Base-by-base conservation (phyloP, 257 asterid genomes). In the Scutellaria baicalensis region DNA sequence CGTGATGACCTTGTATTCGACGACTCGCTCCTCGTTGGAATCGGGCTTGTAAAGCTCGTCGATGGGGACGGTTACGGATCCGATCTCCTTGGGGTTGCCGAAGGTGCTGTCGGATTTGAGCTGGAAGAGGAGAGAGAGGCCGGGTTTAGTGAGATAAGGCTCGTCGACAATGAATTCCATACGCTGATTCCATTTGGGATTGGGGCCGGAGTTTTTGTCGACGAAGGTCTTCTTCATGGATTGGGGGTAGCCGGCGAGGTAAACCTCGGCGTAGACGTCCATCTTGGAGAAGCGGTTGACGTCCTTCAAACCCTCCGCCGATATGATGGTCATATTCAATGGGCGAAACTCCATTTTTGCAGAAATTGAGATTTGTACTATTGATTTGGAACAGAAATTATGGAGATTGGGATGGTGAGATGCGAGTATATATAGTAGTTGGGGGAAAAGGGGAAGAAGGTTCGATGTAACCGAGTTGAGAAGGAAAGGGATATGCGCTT, bases 111-210 rank as follows among this genome's bases (percentile, higher is more conserved):
- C 82, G 36, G 88, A 77, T 64, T 75, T 84, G 82, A 92, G 79
- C 44, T 76, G 81, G 42, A 92, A 70, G 50, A 82, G 76, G 50
- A 90, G 83, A 59, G 80, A 76, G n/a, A 80, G 70, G 18, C 83
- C 82, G 0, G 88, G 93, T 52, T 82, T 82, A 2, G 83, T 76
- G 33, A 89, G 84, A 33, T 88, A 84, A 0, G 82, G 75, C 78
- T 87, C 95, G 42, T 85, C 95, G 33, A 92, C 77, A 45, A 84
- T 33, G 67, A 87, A 79, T 8, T 83, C 86, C 87, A 84, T 76
- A n/a, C 75, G 77, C 59, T 72, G 79, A 58, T 83, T 83, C 94
- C 91, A 87, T 16, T 70, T 76, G 21, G 94, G 91, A 7, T 8
- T 33, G 35, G 84, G 62, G 21, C 91, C 94, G 59, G 77, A 75